Conservation (phyloP, 192 early-diverging fungal species). For the Backusella tarrabulga region DNA sequence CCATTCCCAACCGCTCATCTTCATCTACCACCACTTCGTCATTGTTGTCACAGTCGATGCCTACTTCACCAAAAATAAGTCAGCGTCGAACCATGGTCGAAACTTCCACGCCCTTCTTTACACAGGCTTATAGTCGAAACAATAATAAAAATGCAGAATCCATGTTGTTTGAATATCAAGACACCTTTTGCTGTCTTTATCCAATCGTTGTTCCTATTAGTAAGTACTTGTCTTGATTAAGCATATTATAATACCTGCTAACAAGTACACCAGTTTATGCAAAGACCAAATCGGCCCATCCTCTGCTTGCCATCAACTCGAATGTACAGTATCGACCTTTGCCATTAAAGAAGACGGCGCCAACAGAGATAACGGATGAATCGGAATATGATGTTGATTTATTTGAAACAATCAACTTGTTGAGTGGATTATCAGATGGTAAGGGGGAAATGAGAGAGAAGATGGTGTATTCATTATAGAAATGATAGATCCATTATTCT, state of each 20-base stretch:
- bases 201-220: constrained; percentile 55
- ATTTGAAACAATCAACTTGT: constrained; percentile 52
- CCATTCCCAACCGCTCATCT: not conserved
- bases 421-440: constrained; percentile 53
- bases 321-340: constrained; percentile 37
- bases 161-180: constrained; percentile 40
- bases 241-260: no score
- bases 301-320: constrained; percentile 37
- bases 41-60: not conserved
- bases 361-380: constrained; percentile 28
- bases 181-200: constrained; percentile 44
- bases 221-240: constrained; percentile 28
- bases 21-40: not conserved
- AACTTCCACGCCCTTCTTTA: constrained; percentile 34
- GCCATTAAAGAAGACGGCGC: constrained; percentile 15
- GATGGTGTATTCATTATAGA: not conserved
- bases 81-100: constrained; percentile 17
- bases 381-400: constrained; percentile 48
- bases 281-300: constrained; percentile 39
- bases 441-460: not conserved
- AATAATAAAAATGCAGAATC: constrained; percentile 38
- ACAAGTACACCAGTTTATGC: constrained; percentile 19
- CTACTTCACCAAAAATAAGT: constrained; percentile 12
- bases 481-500: constrained; percentile 17
- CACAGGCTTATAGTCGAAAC: constrained; percentile 44